Evolutionary conservation across 306 rosid species (phyloP).

Genomic region (Mimosa pudica): DNA sequence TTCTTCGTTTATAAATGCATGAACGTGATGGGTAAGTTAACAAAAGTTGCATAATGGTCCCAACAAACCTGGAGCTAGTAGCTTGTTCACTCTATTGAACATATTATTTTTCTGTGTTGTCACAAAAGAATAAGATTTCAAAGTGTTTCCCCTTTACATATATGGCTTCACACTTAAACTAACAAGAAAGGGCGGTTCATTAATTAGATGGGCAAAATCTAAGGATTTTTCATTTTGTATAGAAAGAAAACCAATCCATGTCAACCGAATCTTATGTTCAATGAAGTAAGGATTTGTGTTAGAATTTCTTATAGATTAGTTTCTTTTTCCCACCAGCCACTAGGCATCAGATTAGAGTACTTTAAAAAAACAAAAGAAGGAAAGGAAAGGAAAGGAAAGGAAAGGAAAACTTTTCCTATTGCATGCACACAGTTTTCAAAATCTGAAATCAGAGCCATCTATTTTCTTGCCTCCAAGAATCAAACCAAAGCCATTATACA

Average conservation of each 20-base stretch:
- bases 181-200: background rate
- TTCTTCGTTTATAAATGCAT: background rate
- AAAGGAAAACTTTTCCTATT: constrained; percentile 1
- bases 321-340: background rate
- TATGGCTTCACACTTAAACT: background rate
- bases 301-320: background rate
- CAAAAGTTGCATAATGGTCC: constrained; percentile 1
- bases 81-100: background rate
- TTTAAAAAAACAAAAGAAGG: background rate
- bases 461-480: constrained; percentile 21
- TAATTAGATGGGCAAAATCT: background rate
- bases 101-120: background rate
- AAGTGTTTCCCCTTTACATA: background rate
- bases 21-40: constrained; percentile 3
- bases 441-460: background rate
- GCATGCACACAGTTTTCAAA: background rate
- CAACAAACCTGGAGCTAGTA: constrained; percentile 9
- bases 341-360: background rate
- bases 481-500: constrained; percentile 1
- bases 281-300: background rate
- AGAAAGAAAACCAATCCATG: background rate
- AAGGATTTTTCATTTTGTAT: background rate
- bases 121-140: background rate
- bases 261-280: background rate
- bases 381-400: background rate